Evolutionary conservation across 2,329 filamentous ascomycete species (phyloP).

Genomic region (Ascochyta clinopodiicola): DNA sequence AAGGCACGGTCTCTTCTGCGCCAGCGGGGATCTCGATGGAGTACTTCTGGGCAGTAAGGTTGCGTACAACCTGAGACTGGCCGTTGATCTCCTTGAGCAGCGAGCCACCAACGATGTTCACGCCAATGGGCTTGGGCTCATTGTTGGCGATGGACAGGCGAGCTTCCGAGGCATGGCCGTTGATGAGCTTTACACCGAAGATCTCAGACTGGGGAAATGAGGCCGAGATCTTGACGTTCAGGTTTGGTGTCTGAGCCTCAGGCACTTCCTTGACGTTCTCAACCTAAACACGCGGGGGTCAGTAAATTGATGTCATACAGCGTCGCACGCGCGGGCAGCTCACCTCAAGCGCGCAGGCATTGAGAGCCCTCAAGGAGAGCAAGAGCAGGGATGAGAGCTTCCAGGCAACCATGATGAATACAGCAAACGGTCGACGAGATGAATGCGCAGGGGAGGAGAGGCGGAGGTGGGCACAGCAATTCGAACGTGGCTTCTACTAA

Average conservation of each 20-base stretch:
- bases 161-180: conserved; percentile 84
- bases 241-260: conserved; percentile 67
- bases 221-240: conserved; percentile 63
- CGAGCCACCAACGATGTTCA: conserved; percentile 78
- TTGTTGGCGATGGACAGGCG: conserved; percentile 84
- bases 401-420: conserved; percentile 71
- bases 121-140: conserved; percentile 75
- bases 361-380: conserved; percentile 71
- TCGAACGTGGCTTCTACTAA: conserved; percentile 42
- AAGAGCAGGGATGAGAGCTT: conserved; percentile 75
- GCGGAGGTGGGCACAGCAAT: conserved; percentile 10
- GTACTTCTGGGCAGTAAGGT: conserved; percentile 81
- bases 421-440: conserved; percentile 19
- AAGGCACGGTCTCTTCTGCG: conserved; percentile 77
- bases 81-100: conserved; percentile 67
- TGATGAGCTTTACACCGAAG: conserved; percentile 95
- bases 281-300: conserved; percentile 35
- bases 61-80: conserved; percentile 72
- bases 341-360: conserved; percentile 68
- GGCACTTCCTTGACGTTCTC: conserved; percentile 42
- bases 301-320: conserved; percentile 46
- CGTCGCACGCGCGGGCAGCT: conserved; percentile 45
- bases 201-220: conserved; percentile 74
- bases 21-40: conserved; percentile 76
- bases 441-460: conserved; percentile 13